Base-by-base conservation (phyloP, 2,329 filamentous ascomycete species). In the Zasmidium citrigriseum region DNA sequence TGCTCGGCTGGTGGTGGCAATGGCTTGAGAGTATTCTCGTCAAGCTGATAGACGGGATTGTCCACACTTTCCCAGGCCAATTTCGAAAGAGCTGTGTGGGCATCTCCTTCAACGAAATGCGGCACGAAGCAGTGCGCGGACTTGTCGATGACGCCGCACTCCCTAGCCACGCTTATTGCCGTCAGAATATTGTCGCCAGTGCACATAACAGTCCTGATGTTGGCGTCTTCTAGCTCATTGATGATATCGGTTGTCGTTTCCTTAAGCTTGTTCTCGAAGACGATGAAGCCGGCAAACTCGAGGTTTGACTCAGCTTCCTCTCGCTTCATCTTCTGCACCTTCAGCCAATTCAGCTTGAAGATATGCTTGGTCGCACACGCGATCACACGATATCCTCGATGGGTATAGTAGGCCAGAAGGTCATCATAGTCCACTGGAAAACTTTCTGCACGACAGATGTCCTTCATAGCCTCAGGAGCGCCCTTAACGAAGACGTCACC, bases 221-320 rank as follows among this genome's bases (percentile, higher is more conserved):
- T 89, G 7, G 96, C 93, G 53, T 88, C 81, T 27, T 86, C 83
- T 2, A 99, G 82, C 75, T 98, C 93, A 56, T 89, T 83, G 23
- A 99, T 85, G 29, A 97, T 89, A 1, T 83, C 83, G 1, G 90
- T 83, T 0, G 93, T 97, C 20, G 86, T 92, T 1, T 90, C 88
- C 74, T 99, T 99, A 61, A 99, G 79, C 76, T 99, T 99, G 78
- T 99, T 99, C 77, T 99, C 95, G 68, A 99, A 99, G 54, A 99
- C 89, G 70, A 99, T 98, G 76, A 99, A 99, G 4, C 95, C 95
- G 34, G 93, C 83, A 70, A 99, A 98, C 47, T 93, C 86, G 11
- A 99, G 83, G 27, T 87, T 82, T 2, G 85, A 89, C 74, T 99
- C 95, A 9, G 90, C 93, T 54, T 97, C 90, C 41, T 87, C 79